Evolutionary conservation across 352 stramenopile species (phyloP).

Genomic region (Phytopythium boreale): DNA sequence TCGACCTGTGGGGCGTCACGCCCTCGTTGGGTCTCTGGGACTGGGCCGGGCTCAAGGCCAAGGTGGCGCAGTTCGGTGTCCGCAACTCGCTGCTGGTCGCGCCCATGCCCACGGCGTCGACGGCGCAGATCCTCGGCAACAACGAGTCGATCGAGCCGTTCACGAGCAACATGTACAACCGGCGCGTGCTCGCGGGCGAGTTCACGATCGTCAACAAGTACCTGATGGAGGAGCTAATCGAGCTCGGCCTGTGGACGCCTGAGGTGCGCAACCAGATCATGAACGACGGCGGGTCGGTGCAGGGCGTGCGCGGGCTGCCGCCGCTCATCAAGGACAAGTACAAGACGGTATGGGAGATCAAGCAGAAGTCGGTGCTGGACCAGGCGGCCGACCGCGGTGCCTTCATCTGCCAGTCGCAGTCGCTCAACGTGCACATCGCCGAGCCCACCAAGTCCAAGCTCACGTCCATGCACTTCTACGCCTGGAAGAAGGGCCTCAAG

Average conservation of each 20-base stretch:
- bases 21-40: slow-evolving; percentile 93
- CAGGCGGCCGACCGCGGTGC: slow-evolving; percentile 97
- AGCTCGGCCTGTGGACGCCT: slow-evolving; percentile 95
- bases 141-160: slow-evolving; percentile 99
- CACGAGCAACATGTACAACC: slow-evolving; percentile 99
- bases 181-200: slow-evolving; percentile 97
- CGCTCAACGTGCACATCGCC: slow-evolving; percentile 98
- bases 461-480: slow-evolving; percentile 99
- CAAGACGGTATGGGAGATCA: slow-evolving; percentile 99
- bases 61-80: slow-evolving; percentile 94
- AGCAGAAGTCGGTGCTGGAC: slow-evolving; percentile 97
- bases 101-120: slow-evolving; percentile 99
- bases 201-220: slow-evolving; percentile 99
- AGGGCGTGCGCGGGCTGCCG: slow-evolving; percentile 88
- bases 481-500: slow-evolving; percentile 99
- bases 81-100: slow-evolving; percentile 99
- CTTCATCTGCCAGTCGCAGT: slow-evolving; percentile 98
- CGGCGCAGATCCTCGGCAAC: slow-evolving; percentile 99
- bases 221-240: slow-evolving; percentile 97
- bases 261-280: slow-evolving; percentile 99
- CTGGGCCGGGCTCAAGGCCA: slow-evolving; percentile 92
- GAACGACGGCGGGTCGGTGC: slow-evolving; percentile 95
- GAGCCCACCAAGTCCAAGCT: slow-evolving; percentile 97
- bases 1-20: slow-evolving; percentile 98
- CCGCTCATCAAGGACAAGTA: slow-evolving; percentile 93